phyloP scores from a whole-genome alignment of 495 filamentous ascomycete species.

The Penicillium coprophilum region DNA sequence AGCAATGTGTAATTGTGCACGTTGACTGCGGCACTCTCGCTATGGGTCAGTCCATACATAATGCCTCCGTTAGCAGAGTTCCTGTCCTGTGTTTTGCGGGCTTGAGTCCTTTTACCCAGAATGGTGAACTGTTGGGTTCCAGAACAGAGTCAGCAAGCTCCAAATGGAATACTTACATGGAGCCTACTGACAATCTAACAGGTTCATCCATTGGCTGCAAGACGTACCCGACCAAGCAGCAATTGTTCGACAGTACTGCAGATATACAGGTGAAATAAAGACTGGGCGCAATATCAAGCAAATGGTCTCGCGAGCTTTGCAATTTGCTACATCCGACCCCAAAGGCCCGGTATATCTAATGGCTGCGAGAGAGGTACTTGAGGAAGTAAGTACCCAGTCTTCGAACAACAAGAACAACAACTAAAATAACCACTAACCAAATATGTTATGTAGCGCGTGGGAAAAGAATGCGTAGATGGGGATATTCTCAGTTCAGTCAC shows the following conservation, averaged over 20 bases:
- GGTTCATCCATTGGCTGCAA: conserved; percentile 84
- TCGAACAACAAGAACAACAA: too few relatives aligned
- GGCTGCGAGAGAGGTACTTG: conserved; percentile 81
- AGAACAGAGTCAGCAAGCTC: conserved; percentile 67
- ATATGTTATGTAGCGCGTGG: conserved; percentile 42
- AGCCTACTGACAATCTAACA: neutral
- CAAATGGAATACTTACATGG: neutral
- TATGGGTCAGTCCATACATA: conserved; percentile 85
- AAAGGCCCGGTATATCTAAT: conserved; percentile 80
- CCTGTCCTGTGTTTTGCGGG: conserved; percentile 88
- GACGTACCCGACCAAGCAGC: conserved; percentile 88
- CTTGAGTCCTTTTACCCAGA: conserved; percentile 77
- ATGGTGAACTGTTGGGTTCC: conserved; percentile 80
- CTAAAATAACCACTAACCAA: neutral
- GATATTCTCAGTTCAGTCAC: conserved; percentile 69
- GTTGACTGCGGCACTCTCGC: conserved; percentile 92
- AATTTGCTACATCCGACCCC: conserved; percentile 75
- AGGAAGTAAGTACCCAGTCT: conserved; percentile 64
- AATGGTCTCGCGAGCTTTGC: conserved; percentile 82
- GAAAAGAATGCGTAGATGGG: conserved; percentile 50
- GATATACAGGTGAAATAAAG: conserved; percentile 83
- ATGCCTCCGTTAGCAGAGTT: conserved; percentile 73
- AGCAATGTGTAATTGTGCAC: conserved; percentile 84
- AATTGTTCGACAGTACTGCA: conserved; percentile 85
- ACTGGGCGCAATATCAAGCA: conserved; percentile 87